Conservation (phyloP, 768 basidiomycete genomes). For the Leccinum rimulosum region DNA sequence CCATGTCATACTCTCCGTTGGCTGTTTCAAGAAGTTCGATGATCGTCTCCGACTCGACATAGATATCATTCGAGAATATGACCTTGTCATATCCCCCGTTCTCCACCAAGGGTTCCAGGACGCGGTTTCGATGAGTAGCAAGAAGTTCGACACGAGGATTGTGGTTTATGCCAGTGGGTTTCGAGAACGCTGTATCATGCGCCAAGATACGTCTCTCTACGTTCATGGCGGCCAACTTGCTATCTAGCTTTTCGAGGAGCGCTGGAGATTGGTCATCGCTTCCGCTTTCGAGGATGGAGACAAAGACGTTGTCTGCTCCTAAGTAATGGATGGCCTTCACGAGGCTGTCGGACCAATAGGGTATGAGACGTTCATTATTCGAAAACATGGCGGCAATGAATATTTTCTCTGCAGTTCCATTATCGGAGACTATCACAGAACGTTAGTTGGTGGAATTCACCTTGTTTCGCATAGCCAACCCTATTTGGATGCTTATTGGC, state of each 20-base stretch:
- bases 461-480: slow-evolving; percentile 14
- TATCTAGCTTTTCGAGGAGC: slow-evolving; percentile 10
- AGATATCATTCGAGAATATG: slow-evolving; percentile 43
- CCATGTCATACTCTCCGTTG: slow-evolving; percentile 41
- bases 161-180: background rate
- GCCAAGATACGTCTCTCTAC: slow-evolving; percentile 16
- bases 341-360: slow-evolving; percentile 38
- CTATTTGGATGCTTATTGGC: slow-evolving; percentile 12
- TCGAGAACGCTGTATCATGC: slow-evolving; percentile 5
- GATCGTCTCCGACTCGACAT: slow-evolving; percentile 38
- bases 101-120: slow-evolving; percentile 38
- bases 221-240: slow-evolving; percentile 7
- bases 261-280: slow-evolving; percentile 19
- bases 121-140: slow-evolving; percentile 37
- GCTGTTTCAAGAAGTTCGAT: slow-evolving; percentile 38
- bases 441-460: background rate
- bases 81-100: slow-evolving; percentile 37
- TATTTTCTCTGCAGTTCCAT: slow-evolving; percentile 9
- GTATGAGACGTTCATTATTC: slow-evolving; percentile 37
- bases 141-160: slow-evolving; percentile 7
- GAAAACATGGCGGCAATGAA: slow-evolving; percentile 36
- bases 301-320: slow-evolving; percentile 41
- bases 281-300: slow-evolving; percentile 41
- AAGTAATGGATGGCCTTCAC: slow-evolving; percentile 36
- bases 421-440: background rate